Percentiles rank a stretch among this genome's conserved stretches.
These are phyloP conservation scores for Hyaloraphidium curvatum DNA, from an alignment of 192 early-diverging fungal species.

Conservation along the genomic window DNA sequence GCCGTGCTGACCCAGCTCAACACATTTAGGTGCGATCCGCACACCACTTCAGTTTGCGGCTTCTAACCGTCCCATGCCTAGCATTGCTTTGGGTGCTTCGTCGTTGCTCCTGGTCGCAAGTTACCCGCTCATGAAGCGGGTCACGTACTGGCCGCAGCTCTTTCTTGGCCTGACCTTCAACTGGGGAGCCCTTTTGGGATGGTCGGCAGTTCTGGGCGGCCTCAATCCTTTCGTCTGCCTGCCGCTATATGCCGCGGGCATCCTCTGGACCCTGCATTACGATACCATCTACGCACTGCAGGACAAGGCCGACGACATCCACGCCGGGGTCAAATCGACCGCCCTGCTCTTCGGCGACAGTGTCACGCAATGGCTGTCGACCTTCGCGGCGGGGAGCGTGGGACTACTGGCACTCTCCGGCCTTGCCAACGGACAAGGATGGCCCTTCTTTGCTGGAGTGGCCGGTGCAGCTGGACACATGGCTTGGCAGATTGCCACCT, in stretches of 20 bases:
- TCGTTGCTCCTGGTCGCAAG: conserved; percentile 55
- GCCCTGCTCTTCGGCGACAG: conserved; percentile 66
- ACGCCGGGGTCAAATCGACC: conserved; percentile 77
- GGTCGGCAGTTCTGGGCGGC: conserved; percentile 52
- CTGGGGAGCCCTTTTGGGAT: conserved; percentile 81
- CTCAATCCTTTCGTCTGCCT: conserved; percentile 47
- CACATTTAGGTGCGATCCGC: neutral
- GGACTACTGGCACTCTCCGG: conserved; percentile 49
- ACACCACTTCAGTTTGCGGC: conserved; percentile 1
- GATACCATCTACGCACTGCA: conserved; percentile 94
- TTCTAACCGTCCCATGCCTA: conserved; percentile 5
- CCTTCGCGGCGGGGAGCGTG: conserved; percentile 50
- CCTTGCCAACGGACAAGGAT: conserved; percentile 56
- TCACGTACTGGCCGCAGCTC: conserved; percentile 87
- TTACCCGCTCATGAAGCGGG: conserved; percentile 89
- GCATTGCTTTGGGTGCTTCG: conserved; percentile 58
- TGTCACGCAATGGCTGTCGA: conserved; percentile 29
- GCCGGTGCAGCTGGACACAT: conserved; percentile 54
- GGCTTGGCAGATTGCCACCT: conserved; percentile 57
- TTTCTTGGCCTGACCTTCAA: conserved; percentile 83
- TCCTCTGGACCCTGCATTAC: conserved; percentile 88
- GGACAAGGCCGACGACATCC: conserved; percentile 79
- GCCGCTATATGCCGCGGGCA: conserved; percentile 66
- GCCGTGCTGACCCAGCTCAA: conserved; percentile 78
- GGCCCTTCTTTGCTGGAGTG: conserved; percentile 50